A percentile compares a stretch with the other conserved stretches of the same genome.
phyloP scores from a whole-genome alignment of 495 filamentous ascomycete species.

The Aspergillus carlsbadensis region DNA sequence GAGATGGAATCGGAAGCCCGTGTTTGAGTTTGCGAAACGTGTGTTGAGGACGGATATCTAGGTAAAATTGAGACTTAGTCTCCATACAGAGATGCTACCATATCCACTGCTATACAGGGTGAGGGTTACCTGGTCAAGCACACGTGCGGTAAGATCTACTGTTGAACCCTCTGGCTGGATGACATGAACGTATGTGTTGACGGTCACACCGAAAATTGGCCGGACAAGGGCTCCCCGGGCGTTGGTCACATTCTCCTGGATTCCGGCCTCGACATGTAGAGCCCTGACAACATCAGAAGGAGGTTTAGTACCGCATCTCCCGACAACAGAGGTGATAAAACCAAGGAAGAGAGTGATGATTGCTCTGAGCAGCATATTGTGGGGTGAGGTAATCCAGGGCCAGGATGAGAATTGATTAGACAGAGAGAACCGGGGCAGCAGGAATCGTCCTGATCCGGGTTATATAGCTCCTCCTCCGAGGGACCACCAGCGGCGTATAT shows the following conservation, averaged over 20 bases:
- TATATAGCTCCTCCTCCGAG: too few relatives aligned
- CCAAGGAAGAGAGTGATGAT: neutral
- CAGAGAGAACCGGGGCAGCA: too few relatives aligned
- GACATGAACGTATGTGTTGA: constrained; percentile 1
- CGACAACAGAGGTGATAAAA: neutral
- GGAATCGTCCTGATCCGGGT: too few relatives aligned
- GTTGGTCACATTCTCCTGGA: neutral
- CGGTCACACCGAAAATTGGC: neutral
- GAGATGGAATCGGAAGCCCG: constrained; percentile 2
- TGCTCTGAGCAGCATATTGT: neutral
- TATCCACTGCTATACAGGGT: too few relatives aligned
- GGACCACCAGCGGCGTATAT: too few relatives aligned
- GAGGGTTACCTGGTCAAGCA: neutral
- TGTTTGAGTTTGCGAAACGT: neutral
- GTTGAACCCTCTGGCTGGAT: neutral
- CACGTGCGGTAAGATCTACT: neutral
- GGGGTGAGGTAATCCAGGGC: neutral
- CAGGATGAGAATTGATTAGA: neutral
- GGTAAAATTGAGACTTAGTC: neutral
- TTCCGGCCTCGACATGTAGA: neutral
- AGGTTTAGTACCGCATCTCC: neutral
- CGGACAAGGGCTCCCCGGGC: neutral
- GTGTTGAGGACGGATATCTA: constrained; percentile 1
- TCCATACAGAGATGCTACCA: neutral
- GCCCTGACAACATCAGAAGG: neutral